Evolutionary conservation across 805 yeast species (phyloP).

Genomic region (Metschnikowia borealis): DNA sequence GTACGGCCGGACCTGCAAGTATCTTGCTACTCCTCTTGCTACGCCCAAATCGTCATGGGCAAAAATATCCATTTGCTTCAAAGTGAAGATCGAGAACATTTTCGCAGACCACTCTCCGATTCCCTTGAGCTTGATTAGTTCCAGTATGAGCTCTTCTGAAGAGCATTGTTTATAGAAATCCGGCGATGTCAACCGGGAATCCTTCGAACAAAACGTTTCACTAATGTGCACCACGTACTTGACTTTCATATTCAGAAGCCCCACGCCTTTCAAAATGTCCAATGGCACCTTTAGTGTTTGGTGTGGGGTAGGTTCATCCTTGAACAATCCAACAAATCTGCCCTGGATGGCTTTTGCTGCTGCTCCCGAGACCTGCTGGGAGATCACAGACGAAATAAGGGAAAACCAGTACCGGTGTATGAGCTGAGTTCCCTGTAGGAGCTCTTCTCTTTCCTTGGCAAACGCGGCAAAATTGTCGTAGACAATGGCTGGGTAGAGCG

Average conservation of each 20-base stretch:
- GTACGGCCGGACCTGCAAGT: slow-evolving; percentile 52
- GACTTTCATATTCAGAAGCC: slow-evolving; percentile 65
- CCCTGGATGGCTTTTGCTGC: slow-evolving; percentile 68
- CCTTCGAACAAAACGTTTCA: slow-evolving; percentile 44
- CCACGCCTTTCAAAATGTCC: slow-evolving; percentile 56
- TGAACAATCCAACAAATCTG: slow-evolving; percentile 38
- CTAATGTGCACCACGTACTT: slow-evolving; percentile 58
- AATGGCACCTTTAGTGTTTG: slow-evolving; percentile 36
- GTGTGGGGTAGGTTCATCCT: slow-evolving; percentile 48
- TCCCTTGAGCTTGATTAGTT: slow-evolving; percentile 57
- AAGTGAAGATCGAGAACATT: slow-evolving; percentile 75
- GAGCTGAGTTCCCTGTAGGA: slow-evolving; percentile 12
- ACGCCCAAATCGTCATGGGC: slow-evolving; percentile 80
- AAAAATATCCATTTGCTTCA: slow-evolving; percentile 65
- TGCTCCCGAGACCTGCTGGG: slow-evolving; percentile 75
- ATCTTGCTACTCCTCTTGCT: slow-evolving; percentile 72
- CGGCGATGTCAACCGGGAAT: slow-evolving; percentile 26
- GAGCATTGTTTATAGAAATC: slow-evolving; percentile 35
- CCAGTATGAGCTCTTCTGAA: slow-evolving; percentile 46
- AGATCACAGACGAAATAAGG: slow-evolving; percentile 44
- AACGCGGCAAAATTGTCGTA: slow-evolving; percentile 27
- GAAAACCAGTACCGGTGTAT: slow-evolving; percentile 35
- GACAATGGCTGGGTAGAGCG: slow-evolving; percentile 32
- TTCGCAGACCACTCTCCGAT: slow-evolving; percentile 85
- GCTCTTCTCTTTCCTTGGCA: slow-evolving; percentile 6